Evolutionary conservation across 805 yeast genomes (phyloP).

Genomic region (Aciculoconidium aculeatum): DNA sequence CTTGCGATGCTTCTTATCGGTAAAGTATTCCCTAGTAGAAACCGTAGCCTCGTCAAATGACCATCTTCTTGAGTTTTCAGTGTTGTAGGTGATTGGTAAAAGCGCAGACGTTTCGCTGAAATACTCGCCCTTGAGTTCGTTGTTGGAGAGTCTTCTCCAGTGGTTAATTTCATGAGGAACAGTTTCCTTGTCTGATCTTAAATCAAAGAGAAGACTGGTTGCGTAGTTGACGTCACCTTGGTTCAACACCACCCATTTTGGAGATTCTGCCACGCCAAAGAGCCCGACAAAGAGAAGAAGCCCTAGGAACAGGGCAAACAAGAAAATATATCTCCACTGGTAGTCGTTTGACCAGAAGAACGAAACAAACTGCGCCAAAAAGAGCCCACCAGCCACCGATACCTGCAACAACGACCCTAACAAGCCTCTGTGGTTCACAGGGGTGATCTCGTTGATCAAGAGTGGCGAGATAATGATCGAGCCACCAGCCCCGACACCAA

Average conservation of each 20-base stretch:
- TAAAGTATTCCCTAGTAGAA: conserved; percentile 17
- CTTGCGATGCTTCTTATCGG: conserved; percentile 13
- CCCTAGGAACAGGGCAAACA: conserved; percentile 20
- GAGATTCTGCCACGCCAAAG: conserved; percentile 35
- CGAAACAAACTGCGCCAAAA: conserved; percentile 28
- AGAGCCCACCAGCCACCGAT: conserved; percentile 34
- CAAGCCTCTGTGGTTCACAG: conserved; percentile 35
- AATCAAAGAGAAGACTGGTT: conserved; percentile 17
- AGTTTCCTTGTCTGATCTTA: conserved; percentile 26
- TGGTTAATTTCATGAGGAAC: conserved; percentile 30
- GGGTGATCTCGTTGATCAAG: conserved; percentile 34
- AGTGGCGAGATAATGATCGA: conserved; percentile 37
- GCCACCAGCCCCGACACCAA: conserved; percentile 36
- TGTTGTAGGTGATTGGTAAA: conserved; percentile 6
- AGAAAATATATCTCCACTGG: conserved; percentile 34
- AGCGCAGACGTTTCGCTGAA: conserved; percentile 3
- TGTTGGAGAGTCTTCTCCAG: conserved; percentile 25
- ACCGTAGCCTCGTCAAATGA: conserved; percentile 26
- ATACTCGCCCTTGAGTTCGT: conserved; percentile 6
- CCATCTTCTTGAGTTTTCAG: conserved; percentile 22
- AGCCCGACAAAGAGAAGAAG: conserved; percentile 23
- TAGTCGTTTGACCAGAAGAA: conserved; percentile 28
- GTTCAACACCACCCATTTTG: conserved; percentile 36
- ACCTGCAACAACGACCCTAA: conserved; percentile 35
- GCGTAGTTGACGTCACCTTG: conserved; percentile 25